Evolutionary conservation across 2,329 filamentous ascomycete genomes (phyloP), one percentile per base, ranked within the genome.

Genomic region (Talaromyces sp.): DNA sequence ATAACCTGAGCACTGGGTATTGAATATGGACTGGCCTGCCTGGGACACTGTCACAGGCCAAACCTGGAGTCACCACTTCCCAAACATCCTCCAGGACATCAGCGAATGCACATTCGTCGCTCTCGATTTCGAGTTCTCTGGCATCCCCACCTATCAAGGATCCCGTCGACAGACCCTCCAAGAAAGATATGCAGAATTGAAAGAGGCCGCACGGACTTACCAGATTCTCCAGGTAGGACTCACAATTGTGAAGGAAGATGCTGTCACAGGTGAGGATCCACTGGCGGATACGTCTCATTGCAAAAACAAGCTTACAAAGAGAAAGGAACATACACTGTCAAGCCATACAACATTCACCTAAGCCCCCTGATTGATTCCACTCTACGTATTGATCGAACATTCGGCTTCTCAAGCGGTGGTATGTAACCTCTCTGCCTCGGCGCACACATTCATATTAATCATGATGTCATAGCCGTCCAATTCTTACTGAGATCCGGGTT

Each of bases 181-280:
- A 69, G 78, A 88, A 51, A 83, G 85, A 64, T 91, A 90, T 71
- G 75, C 79, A 11, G 87, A 90, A 68, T 81, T 82, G 65, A 89
- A 86, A 72, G 77, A 77, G 31, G 86, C 86, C 2, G 88, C 88
- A 3, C 83, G 88, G 67, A 83, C 82, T 45, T 90, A 87, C 70
- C 84, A 88, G 67, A 84, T 90, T 61, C 77, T 90, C 1, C 88
- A 91, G 72, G 77, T 90, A 63, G 88, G 88, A n/a, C 76, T 91
- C 65, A 90, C 88, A 0, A 85, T 87, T 70, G 86, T 86, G n/a
- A 79, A 80, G 61, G 85, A 89, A 72, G 82, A 88, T 72, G 69
- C 72, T 6, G 75, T 82, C 10, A 82, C 80, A 71, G 83, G 84
- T 78, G 75, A 76, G 68, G 22, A 36, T 22, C 56, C 60, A 22